Conservation (phyloP, 169 alveolate species). For the Plasmodium malariae region DNA sequence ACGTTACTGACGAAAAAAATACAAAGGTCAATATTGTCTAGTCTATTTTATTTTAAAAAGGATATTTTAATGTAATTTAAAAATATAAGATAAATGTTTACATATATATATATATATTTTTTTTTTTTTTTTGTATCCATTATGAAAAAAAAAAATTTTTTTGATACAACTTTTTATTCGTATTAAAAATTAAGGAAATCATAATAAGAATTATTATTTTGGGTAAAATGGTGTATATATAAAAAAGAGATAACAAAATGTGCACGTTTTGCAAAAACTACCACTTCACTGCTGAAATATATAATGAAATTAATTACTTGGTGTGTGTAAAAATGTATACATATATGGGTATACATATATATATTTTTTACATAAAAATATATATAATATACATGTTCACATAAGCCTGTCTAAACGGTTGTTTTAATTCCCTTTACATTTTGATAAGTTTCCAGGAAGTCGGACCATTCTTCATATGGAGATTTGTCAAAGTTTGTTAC, state of each 20-base stretch:
- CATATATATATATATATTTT: conserved; percentile 8
- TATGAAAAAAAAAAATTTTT: neutral
- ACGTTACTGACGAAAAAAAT: too few relatives aligned
- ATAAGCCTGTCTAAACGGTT: neutral
- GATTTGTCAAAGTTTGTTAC: conserved; percentile 90
- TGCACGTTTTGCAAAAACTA: neutral
- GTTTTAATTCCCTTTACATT: conserved; percentile 46
- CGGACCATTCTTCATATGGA: conserved; percentile 96
- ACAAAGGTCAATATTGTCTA: too few relatives aligned
- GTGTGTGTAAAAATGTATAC: neutral
- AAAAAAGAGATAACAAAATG: neutral
- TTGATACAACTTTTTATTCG: neutral
- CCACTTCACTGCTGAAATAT: too few relatives aligned
- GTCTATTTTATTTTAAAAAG: too few relatives aligned
- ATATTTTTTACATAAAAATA: neutral
- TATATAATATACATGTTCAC: neutral
- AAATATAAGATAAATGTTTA: too few relatives aligned
- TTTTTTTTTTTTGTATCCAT: neutral
- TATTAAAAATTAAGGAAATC: neutral
- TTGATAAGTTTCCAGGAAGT: conserved; percentile 89
- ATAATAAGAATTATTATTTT: neutral
- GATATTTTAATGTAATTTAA: too few relatives aligned
- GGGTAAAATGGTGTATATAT: neutral
- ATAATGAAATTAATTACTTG: too few relatives aligned
- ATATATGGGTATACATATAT: neutral